Conservation (phyloP, 345 rosid species). For the Populus euphratica region DNA sequence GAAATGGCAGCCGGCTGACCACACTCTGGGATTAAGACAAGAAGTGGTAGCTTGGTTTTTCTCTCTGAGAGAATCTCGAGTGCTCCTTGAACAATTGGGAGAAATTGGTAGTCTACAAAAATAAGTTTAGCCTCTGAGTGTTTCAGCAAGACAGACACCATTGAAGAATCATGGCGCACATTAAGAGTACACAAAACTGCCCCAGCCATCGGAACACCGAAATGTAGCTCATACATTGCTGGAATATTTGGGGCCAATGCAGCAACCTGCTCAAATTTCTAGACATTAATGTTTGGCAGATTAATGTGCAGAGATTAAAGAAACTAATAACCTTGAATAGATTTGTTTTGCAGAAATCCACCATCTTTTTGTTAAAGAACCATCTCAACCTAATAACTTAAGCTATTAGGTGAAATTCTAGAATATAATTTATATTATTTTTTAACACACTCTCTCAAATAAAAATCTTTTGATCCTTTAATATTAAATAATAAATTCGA, state of each 20-base stretch:
- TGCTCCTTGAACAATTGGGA: constrained; percentile 44
- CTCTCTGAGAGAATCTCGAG: constrained; percentile 38
- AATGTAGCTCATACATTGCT: constrained; percentile 61
- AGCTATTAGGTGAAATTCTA: no score
- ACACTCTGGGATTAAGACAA: constrained; percentile 39
- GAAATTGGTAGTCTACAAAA: constrained; percentile 50
- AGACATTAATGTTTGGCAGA: neutral
- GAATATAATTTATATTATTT: no score
- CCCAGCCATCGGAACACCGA: constrained; percentile 65
- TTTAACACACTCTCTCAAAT: no score
- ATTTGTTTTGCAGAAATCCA: neutral
- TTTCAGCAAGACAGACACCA: constrained; percentile 41
- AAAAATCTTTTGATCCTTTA: no score
- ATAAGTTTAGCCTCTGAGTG: constrained; percentile 56
- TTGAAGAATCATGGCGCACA: constrained; percentile 47
- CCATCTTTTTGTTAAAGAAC: neutral
- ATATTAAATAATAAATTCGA: no score
- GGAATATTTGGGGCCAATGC: constrained; percentile 58
- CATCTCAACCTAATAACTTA: no score
- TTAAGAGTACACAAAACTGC: constrained; percentile 59
- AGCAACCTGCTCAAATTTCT: constrained; percentile 47
- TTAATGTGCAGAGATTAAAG: neutral
- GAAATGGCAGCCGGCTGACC: constrained; percentile 7
- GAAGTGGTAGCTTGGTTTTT: constrained; percentile 33
- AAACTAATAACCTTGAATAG: neutral